These are phyloP conservation scores for Athelia sp. DNA, from an alignment of 1,284 basidiomycete species.

Conservation along the genomic window DNA sequence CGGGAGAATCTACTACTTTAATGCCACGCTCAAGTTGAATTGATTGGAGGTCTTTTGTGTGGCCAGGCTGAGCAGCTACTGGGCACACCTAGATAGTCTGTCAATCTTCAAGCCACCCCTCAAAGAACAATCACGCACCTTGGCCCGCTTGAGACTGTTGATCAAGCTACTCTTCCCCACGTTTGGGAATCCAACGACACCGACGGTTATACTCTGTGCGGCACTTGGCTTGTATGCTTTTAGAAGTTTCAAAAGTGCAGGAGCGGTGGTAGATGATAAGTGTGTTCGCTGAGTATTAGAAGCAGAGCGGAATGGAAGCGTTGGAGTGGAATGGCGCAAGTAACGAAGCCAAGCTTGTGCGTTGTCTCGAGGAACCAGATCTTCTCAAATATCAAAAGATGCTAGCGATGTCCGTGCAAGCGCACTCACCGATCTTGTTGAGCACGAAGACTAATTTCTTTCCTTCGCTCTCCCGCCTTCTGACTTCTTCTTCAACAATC, in stretches of 20 bases:
- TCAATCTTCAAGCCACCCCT: slow-evolving; percentile 37
- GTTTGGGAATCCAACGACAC: slow-evolving; percentile 96
- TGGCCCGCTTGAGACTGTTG: slow-evolving; percentile 89
- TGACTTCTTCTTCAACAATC: slow-evolving; percentile 87
- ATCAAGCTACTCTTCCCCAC: slow-evolving; percentile 96
- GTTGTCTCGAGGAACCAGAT: slow-evolving; percentile 86
- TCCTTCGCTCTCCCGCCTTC: slow-evolving; percentile 77
- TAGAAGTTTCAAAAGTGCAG: slow-evolving; percentile 79
- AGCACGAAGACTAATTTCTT: slow-evolving; percentile 88
- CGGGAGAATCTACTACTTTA: slow-evolving; percentile 92
- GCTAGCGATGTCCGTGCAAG: background rate
- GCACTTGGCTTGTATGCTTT: slow-evolving; percentile 86
- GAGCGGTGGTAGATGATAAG: slow-evolving; percentile 74
- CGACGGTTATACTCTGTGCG: slow-evolving; percentile 77
- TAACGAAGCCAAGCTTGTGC: slow-evolving; percentile 89
- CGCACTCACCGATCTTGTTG: slow-evolving; percentile 85
- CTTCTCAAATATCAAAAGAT: slow-evolving; percentile 34
- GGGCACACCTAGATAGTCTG: slow-evolving; percentile 59
- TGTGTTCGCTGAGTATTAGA: slow-evolving; percentile 77
- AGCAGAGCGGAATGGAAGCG: slow-evolving; percentile 90
- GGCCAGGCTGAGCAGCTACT: slow-evolving; percentile 94
- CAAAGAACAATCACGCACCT: slow-evolving; percentile 53
- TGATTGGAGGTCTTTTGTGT: slow-evolving; percentile 93
- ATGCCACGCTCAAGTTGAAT: slow-evolving; percentile 91
- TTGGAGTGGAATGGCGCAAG: slow-evolving; percentile 88